Base-by-base conservation (phyloP, 1,139 yeast species). In the Hanseniaspora uvarum region DNA sequence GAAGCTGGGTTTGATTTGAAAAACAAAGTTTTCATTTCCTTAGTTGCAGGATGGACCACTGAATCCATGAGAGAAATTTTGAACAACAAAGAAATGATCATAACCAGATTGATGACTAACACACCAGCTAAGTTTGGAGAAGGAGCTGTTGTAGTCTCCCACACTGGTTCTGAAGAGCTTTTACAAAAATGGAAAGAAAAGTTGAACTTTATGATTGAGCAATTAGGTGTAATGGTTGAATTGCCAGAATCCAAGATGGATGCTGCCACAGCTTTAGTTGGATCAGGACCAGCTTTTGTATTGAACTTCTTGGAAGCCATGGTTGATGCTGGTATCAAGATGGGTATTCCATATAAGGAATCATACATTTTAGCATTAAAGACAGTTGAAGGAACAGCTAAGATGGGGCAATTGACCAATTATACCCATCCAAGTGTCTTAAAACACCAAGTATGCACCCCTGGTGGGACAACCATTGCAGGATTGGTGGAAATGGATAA, bases 391-490 rank as follows among this genome's bases (percentile, higher is more conserved):
- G 98, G 99, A 21, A 86, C 97, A n/a, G 94, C 94, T 26, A 81
- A 81, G 69, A 86, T 92, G 96, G 94, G 83, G 1, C 84, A 80
- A 64, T 55, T 64, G 28, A 78, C 87, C n/a, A 89, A 88, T 3
- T 50, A 43, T 33, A 80, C 77, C 44, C 96, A 89, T 64, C 98
- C 98, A n/a, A 94, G 94, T 11, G 87, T 79, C 19, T 75, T 92
- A 67, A 85, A 86, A 65, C 82, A 86, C 66, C 84, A 83, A 63
- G 94, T 92, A 6, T 88, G 96, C 66, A 92, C 99, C 0, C 99
- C 99, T 18, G 98, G 94, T 34, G 99, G 99, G 38, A 89, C 96
- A 54, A 92, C 99, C 8, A 92, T 94, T 66, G 95, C 96, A 4
- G 99, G 99, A 0, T 73, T 94, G 58, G 77, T 89, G 68, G 86